A percentile compares a stretch with the other conserved stretches of the same genome.
These are phyloP conservation scores for Amniculicola lignicola DNA, from an alignment of 495 filamentous ascomycete genomes.

Conservation along the genomic window DNA sequence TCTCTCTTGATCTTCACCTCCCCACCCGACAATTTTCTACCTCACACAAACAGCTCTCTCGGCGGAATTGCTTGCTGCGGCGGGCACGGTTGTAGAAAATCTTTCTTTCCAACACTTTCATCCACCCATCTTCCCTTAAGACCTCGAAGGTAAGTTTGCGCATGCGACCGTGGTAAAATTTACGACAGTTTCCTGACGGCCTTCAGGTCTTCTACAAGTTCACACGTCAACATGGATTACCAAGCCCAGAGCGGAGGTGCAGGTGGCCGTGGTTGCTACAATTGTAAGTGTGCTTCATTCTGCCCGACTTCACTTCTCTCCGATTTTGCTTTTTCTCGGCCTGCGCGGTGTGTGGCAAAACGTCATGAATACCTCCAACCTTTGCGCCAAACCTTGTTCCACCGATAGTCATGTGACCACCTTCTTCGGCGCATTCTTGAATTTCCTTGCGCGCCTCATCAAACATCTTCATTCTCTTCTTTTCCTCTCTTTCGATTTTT, in stretches of 20 bases:
- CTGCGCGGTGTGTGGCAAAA: constrained; percentile 3
- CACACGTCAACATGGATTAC: constrained; percentile 47
- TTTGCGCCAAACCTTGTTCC: constrained; percentile 22
- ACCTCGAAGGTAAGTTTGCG: constrained; percentile 16
- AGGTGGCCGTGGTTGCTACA: constrained; percentile 68
- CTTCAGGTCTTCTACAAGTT: constrained; percentile 34
- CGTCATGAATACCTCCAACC: constrained; percentile 23
- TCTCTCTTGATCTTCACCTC: constrained; percentile 16
- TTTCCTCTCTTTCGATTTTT: not conserved
- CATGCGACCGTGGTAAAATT: not conserved
- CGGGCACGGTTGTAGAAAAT: not conserved
- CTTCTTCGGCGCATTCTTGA: not conserved
- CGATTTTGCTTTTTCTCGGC: not conserved
- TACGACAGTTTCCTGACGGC: constrained; percentile 1
- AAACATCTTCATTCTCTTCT: not conserved
- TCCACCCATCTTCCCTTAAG: not conserved
- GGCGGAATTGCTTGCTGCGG: not conserved
- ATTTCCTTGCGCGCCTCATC: not conserved
- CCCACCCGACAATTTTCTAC: not conserved
- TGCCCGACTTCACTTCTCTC: constrained; percentile 4
- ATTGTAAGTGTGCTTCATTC: constrained; percentile 59
- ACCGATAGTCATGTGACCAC: constrained; percentile 21
- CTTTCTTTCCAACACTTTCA: constrained; percentile 15
- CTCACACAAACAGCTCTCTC: constrained; percentile 4
- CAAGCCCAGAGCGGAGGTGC: constrained; percentile 22